Percentiles rank a stretch among this genome's conserved stretches.
Conservation (phyloP, 306 rosid species). For the Lotus japonicus region DNA sequence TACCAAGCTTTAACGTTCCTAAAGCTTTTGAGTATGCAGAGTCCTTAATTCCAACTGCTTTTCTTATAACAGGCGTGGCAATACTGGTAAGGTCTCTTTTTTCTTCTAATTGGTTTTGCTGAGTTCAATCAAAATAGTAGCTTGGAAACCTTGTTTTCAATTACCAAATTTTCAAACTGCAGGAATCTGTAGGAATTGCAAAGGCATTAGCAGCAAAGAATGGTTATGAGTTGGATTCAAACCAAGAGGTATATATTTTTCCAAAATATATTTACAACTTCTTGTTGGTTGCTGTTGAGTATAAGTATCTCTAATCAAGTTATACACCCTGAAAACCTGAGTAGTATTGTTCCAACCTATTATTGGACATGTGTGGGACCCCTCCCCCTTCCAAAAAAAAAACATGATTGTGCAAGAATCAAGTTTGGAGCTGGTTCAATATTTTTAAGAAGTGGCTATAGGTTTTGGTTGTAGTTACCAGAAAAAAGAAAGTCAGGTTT, state of each 20-base stretch:
- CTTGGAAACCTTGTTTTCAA: background rate
- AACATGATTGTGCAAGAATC: background rate
- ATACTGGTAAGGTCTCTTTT: slow-evolving; percentile 65
- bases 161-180: slow-evolving; percentile 21
- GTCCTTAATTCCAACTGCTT: slow-evolving; percentile 88
- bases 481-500: background rate
- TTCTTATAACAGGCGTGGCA: slow-evolving; percentile 93
- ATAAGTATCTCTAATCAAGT: background rate
- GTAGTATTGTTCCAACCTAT: background rate
- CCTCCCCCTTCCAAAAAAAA: background rate
- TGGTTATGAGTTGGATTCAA: slow-evolving; percentile 95
- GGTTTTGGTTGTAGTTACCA: background rate
- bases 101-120: background rate
- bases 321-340: background rate
- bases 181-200: slow-evolving; percentile 99
- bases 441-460: background rate
- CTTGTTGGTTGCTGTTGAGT: slow-evolving; percentile 9
- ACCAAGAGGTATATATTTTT: slow-evolving; percentile 81
- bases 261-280: background rate
- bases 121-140: background rate
- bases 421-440: background rate
- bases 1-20: slow-evolving; percentile 83
- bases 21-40: slow-evolving; percentile 54
- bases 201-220: slow-evolving; percentile 97
- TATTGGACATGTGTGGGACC: too few species aligned